These are phyloP conservation scores for Apiotrichum sp. DNA, from an alignment of 1,284 basidiomycete species.

Conservation along the genomic window DNA sequence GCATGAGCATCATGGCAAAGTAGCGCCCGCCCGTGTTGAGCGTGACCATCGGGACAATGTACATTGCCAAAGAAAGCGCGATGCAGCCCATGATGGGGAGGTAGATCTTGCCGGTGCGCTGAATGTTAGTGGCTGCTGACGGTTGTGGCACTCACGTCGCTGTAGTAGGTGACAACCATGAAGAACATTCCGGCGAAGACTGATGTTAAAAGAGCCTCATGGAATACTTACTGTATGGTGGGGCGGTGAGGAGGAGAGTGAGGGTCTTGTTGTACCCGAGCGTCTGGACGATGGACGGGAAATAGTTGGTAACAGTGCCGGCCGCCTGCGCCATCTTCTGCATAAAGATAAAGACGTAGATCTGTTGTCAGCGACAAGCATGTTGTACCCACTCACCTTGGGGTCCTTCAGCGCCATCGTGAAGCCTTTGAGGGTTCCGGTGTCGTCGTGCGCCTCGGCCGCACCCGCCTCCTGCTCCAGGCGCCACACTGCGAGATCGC, in stretches of 20 bases:
- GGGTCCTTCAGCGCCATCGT: slow-evolving; percentile 19
- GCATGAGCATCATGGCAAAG: slow-evolving; percentile 20
- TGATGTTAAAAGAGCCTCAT: no score
- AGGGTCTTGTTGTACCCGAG: slow-evolving; percentile 41
- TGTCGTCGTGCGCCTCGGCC: slow-evolving; percentile 17
- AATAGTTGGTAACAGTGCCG: slow-evolving; percentile 18
- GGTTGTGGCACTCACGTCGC: slow-evolving; percentile 47
- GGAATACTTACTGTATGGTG: slow-evolving; percentile 27
- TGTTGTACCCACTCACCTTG: neutral
- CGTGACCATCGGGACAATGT: slow-evolving; percentile 24
- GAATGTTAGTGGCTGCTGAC: neutral
- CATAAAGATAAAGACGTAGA: neutral
- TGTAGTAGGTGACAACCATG: slow-evolving; percentile 16
- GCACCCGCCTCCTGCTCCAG: slow-evolving; percentile 25
- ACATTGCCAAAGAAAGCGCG: slow-evolving; percentile 16
- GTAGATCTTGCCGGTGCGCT: slow-evolving; percentile 54
- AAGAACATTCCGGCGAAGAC: slow-evolving; percentile 22
- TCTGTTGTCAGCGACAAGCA: neutral
- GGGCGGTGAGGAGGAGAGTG: slow-evolving; percentile 41
- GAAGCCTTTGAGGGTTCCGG: slow-evolving; percentile 15
- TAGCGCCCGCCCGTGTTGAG: slow-evolving; percentile 25
- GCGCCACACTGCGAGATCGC: slow-evolving; percentile 23
- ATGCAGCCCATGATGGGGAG: slow-evolving; percentile 19
- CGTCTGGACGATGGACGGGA: slow-evolving; percentile 10
- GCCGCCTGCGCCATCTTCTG: neutral